Percentiles rank a stretch among this genome's conserved stretches.
These are phyloP conservation scores for Petasospora fabianii DNA, from an alignment of 1,139 yeast species.

Conservation along the genomic window DNA sequence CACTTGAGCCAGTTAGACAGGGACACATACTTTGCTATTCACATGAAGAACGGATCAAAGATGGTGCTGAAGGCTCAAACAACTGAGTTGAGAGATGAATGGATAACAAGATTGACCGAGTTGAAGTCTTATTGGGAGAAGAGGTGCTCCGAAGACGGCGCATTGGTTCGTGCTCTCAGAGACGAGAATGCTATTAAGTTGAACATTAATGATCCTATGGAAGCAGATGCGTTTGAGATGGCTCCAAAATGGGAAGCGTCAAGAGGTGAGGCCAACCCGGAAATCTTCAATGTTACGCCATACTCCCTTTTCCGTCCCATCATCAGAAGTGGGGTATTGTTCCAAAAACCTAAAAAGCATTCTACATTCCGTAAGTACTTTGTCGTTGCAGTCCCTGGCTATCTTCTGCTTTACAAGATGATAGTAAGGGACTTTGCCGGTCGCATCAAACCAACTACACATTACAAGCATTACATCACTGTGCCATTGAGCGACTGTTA, in stretches of 20 bases:
- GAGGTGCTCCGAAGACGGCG: constrained; percentile 41
- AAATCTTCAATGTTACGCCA: constrained; percentile 51
- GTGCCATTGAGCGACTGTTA: constrained; percentile 68
- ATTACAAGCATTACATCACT: constrained; percentile 47
- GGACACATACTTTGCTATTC: constrained; percentile 45
- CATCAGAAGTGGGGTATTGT: constrained; percentile 57
- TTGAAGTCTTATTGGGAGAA: constrained; percentile 58
- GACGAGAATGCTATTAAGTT: constrained; percentile 44
- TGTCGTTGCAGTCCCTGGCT: constrained; percentile 70
- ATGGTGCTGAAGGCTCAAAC: constrained; percentile 60
- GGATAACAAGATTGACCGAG: constrained; percentile 53
- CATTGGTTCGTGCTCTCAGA: constrained; percentile 37
- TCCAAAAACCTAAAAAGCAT: constrained; percentile 66
- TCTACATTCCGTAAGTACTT: constrained; percentile 57
- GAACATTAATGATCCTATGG: constrained; percentile 53
- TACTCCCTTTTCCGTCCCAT: constrained; percentile 59
- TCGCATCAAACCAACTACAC: constrained; percentile 40
- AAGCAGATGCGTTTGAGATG: constrained; percentile 41
- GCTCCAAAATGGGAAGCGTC: constrained; percentile 51
- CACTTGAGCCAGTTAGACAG: constrained; percentile 14
- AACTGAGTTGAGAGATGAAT: constrained; percentile 48
- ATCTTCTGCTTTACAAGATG: constrained; percentile 49
- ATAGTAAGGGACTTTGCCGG: constrained; percentile 42
- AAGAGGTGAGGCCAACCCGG: constrained; percentile 51
- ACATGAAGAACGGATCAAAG: constrained; percentile 43